Base-by-base conservation (phyloP, 2,329 filamentous ascomycete species). In the Akanthomyces uredinophilus region DNA sequence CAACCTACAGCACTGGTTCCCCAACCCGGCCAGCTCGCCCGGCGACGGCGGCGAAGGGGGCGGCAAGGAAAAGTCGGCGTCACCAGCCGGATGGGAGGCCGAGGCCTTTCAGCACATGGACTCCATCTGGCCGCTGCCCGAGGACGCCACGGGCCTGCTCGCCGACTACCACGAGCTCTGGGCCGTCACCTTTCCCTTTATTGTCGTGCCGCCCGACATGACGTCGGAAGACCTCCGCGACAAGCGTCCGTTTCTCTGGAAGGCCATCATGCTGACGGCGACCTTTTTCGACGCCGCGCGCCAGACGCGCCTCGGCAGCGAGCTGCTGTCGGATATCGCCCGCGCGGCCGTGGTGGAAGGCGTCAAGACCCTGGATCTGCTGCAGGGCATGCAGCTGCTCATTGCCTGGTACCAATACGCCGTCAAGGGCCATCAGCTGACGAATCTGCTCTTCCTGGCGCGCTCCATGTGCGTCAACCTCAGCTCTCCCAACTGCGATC, bases 351-450 rank as follows among this genome's bases (percentile, higher is more conserved):
- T 78, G 37, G 68, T 74, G n/a, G 74, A 75, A 55, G 75, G 79
- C n/a, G 66, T 70, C 32, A 79, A 76, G 66, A 77, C 71, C 29
- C 65, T 83, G 4, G 81, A 83, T 62, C 66, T 83, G 35, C 70
- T 83, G 18, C 79, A 82, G 65, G 78, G 73, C 1, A 63, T 83
- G 58, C 72, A 79, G 68, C 65, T 83, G 16, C 60, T 81, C 16
- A 68, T 82, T 22, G 73, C 75, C 10, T 83, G 81, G 80, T 81
- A 65, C 61, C 77, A 81, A 63, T 79, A 79, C 66, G 78, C 75
- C 43, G 69, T 82, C 53, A 80, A 78, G 66, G 80, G 78, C 65
- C 78, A 79, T 53, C 79, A 82, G 67, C 70, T 82, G 43, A 81
- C 76, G 0, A 82, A 82, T 58, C 62, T 83, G 5, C 69, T 83